These are phyloP conservation scores for Antrodiella citrinella DNA, from an alignment of 768 basidiomycete genomes.

Conservation along the genomic window DNA sequence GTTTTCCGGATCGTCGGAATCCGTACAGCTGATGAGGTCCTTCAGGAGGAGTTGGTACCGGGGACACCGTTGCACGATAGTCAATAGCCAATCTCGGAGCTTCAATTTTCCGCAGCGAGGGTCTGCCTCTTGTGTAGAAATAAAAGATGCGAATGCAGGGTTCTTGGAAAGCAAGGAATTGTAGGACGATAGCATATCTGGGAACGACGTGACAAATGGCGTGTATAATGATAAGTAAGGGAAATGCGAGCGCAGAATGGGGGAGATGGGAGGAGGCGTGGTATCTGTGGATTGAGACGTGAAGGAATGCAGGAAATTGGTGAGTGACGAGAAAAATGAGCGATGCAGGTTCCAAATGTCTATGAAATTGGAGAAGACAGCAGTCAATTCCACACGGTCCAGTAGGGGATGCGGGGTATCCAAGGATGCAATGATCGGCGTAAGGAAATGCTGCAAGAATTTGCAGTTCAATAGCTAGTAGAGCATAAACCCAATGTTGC, in stretches of 20 bases:
- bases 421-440: slow-evolving; percentile 69
- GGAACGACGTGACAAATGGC: slow-evolving; percentile 77
- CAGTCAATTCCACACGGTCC: slow-evolving; percentile 56
- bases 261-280: slow-evolving; percentile 39
- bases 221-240: slow-evolving; percentile 85
- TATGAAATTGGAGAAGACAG: slow-evolving; percentile 81
- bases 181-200: slow-evolving; percentile 53
- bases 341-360: slow-evolving; percentile 89
- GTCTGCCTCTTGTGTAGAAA: slow-evolving; percentile 58
- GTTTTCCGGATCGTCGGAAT: slow-evolving; percentile 59
- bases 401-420: slow-evolving; percentile 64
- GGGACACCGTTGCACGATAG: slow-evolving; percentile 83
- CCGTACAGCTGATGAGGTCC: slow-evolving; percentile 67
- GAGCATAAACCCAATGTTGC: slow-evolving; percentile 17
- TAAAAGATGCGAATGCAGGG: slow-evolving; percentile 51
- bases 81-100: slow-evolving; percentile 78
- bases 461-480: slow-evolving; percentile 5
- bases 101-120: slow-evolving; percentile 66
- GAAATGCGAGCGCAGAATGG: slow-evolving; percentile 70
- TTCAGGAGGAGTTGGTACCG: slow-evolving; percentile 78
- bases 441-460: slow-evolving; percentile 63
- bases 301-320: slow-evolving; percentile 31
- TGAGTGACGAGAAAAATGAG: slow-evolving; percentile 58
- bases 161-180: slow-evolving; percentile 47
- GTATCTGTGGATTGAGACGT: slow-evolving; percentile 15